phyloP scores from a whole-genome alignment of 2,329 filamentous ascomycete species.

The Pseudogymnoascus sp. region DNA sequence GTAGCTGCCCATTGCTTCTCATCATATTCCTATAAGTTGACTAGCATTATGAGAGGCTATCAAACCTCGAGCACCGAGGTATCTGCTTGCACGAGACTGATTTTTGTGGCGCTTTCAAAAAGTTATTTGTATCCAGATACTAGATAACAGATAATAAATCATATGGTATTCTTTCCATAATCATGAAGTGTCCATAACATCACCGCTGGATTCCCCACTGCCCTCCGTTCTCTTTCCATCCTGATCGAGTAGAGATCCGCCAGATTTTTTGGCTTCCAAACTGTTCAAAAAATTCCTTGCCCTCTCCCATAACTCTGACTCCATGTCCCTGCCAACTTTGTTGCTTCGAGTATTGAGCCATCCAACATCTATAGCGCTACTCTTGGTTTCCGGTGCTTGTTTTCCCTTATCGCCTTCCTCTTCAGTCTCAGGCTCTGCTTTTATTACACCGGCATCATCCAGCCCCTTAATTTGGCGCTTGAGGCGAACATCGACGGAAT shows the following conservation, averaged over 20 bases:
- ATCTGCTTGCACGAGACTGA: neutral
- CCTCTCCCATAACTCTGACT: slow-evolving; percentile 66
- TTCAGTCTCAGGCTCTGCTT: slow-evolving; percentile 13
- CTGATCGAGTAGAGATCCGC: neutral
- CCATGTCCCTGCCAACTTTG: slow-evolving; percentile 73
- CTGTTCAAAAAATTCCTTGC: slow-evolving; percentile 46
- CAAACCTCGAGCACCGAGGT: neutral
- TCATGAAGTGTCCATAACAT: slow-evolving; percentile 2
- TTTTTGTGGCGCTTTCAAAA: neutral
- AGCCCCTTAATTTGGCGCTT: slow-evolving; percentile 69
- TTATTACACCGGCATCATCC: slow-evolving; percentile 70
- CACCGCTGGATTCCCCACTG: neutral
- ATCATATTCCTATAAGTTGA: neutral
- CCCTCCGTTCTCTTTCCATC: neutral
- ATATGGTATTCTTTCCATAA: neutral
- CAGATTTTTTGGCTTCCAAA: slow-evolving; percentile 19
- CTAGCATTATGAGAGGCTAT: neutral
- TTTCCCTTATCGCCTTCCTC: slow-evolving; percentile 22
- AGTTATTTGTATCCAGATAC: neutral
- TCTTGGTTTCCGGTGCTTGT: slow-evolving; percentile 36
- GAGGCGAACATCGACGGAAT: slow-evolving; percentile 64
- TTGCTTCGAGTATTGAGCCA: slow-evolving; percentile 82
- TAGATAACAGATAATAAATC: neutral
- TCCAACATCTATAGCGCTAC: slow-evolving; percentile 62
- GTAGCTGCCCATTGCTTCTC: no score